These are phyloP conservation scores for Umbelopsis sp. DNA, from an alignment of 192 early-diverging fungal genomes.

Conservation along the genomic window DNA sequence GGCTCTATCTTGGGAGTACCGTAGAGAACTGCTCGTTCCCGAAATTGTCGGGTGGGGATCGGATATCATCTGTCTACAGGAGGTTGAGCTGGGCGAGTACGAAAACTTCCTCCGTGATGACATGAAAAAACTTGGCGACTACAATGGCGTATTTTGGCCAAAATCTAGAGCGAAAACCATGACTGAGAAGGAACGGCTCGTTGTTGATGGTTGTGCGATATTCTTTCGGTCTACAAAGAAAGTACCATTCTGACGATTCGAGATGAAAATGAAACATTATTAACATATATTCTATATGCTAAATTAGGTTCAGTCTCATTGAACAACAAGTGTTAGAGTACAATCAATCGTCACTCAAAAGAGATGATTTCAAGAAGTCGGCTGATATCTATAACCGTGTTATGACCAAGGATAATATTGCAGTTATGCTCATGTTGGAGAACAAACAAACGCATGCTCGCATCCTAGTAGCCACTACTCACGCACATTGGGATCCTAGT, in stretches of 20 bases:
- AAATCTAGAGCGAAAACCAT: conserved; percentile 96
- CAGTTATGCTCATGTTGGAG: conserved; percentile 80
- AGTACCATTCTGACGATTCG: conserved; percentile 11
- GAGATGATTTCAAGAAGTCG: conserved; percentile 85
- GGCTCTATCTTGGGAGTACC: conserved; percentile 92
- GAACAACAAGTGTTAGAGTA: conserved; percentile 93
- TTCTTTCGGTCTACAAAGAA: conserved; percentile 89
- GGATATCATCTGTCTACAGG: conserved; percentile 93
- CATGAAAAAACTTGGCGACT: conserved; percentile 70
- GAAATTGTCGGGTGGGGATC: conserved; percentile 87
- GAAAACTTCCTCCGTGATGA: conserved; percentile 86
- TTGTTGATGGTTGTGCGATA: conserved; percentile 95
- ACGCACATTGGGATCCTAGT: conserved; percentile 92
- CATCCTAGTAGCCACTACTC: conserved; percentile 84
- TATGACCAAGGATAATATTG: conserved; percentile 97
- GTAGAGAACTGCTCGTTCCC: conserved; percentile 82
- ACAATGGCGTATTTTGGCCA: conserved; percentile 91
- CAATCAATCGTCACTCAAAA: conserved; percentile 87
- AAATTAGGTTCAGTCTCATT: conserved; percentile 70
- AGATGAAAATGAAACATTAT: no score
- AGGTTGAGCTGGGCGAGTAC: conserved; percentile 85
- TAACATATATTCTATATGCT: no score
- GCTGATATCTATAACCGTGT: conserved; percentile 97
- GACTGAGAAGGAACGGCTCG: conserved; percentile 81
- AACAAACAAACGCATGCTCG: conserved; percentile 72